Base-by-base conservation (phyloP, 1,284 basidiomycete species). In the Sphaerobolus stellatus region DNA sequence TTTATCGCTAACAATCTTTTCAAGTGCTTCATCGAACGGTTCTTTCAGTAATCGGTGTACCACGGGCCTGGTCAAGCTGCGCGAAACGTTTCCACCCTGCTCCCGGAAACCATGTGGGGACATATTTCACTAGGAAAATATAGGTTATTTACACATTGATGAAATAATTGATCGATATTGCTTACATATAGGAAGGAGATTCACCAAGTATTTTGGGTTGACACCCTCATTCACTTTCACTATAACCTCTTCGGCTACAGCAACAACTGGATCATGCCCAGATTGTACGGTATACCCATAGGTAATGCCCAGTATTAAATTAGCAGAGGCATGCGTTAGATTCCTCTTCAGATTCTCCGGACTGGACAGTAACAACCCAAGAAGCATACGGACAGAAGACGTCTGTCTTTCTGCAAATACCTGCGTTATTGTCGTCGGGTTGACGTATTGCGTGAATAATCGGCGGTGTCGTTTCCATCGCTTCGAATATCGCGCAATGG, bases 391-490 rank as follows among this genome's bases (percentile, higher is more conserved):
- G 22, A 27, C 41, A 8, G 41, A 13, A 43, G 41, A 20, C 18
- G 20, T n/a, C 9, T 24, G 22, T 27, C 11, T 43, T n/a, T 43
- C 41, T 7, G 41, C 22, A 14, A 24, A 43, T 4, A 27, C 41
- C 18, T 43, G 13, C 41, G 28, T 43, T n/a, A n/a, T n/a, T 8
- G 41, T 13, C 3, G 11, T 22, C 13, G 41, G 49, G 33, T 60
- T 60, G 55, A 62, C 58, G 41, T 60, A 55, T 7, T 41, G 51
- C 36, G 56, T 58, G 33, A 62, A 60, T 3, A 62, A 54, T 24
- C 61, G 61, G 16, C 61, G 61, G 22, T 62, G 61, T 51, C 61
- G 54, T 47, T 54, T 60, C 61, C 61, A 62, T 18, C 55, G 51
- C 4, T 52, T 52, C 8, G 58, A 58, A 36, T 62, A 62, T 7